Percentiles rank a stretch among this genome's conserved stretches.
phyloP scores from a whole-genome alignment of 495 filamentous ascomycete species.

The Xylaria palmicola region DNA sequence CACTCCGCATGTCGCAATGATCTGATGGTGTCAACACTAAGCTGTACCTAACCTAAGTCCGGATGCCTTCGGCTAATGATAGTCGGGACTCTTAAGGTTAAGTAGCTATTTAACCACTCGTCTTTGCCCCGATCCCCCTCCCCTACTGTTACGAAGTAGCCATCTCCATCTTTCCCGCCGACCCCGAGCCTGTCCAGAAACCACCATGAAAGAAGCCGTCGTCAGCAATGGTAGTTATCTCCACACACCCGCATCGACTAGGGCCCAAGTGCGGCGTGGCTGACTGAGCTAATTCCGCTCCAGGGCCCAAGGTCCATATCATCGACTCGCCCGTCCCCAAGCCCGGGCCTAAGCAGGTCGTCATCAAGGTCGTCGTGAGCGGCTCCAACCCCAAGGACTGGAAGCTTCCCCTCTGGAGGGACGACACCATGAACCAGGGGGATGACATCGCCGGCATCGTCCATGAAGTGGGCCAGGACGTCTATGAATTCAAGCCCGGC shows the following conservation, averaged over 20 bases:
- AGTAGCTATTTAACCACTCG: too few species aligned
- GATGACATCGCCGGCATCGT: slow-evolving; percentile 75
- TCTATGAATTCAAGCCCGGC: slow-evolving; percentile 61
- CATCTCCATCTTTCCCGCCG: background rate
- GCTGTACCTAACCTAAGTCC: too few species aligned
- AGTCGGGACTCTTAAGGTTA: too few species aligned
- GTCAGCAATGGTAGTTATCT: slow-evolving; percentile 48
- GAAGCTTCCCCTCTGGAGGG: slow-evolving; percentile 46
- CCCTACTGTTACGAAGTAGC: background rate
- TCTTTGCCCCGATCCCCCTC: background rate
- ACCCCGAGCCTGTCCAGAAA: background rate
- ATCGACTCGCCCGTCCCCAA: slow-evolving; percentile 63
- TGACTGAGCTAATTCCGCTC: background rate
- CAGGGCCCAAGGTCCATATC: slow-evolving; percentile 56
- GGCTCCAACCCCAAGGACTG: slow-evolving; percentile 83
- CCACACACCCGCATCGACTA: background rate
- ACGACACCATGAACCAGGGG: slow-evolving; percentile 51
- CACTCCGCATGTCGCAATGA: background rate
- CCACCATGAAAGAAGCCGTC: slow-evolving; percentile 65
- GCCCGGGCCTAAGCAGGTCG: slow-evolving; percentile 59
- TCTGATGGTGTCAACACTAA: background rate
- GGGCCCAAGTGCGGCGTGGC: background rate
- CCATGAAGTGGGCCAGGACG: slow-evolving; percentile 58
- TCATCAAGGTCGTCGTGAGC: slow-evolving; percentile 67
- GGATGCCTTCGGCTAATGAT: too few species aligned